Percentiles rank a stretch among this genome's conserved stretches.
Evolutionary conservation across 495 filamentous ascomycete species (phyloP).

Genomic region (Daldinia grandis): DNA sequence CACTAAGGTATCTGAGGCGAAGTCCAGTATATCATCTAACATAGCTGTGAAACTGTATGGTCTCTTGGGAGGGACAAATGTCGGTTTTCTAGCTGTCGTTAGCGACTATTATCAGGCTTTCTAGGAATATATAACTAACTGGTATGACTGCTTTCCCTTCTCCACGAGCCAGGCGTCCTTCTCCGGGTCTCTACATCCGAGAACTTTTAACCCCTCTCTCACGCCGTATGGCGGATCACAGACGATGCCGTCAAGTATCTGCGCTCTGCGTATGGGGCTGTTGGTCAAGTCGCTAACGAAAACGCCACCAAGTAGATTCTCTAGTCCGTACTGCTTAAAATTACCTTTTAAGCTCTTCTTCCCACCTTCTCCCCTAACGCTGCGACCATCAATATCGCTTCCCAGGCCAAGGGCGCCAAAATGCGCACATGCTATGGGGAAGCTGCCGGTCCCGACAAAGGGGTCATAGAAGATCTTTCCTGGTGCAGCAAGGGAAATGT

Average conservation of each 20-base stretch:
- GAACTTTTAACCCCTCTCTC: constrained; percentile 85
- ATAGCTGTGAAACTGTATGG: constrained; percentile 92
- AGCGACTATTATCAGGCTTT: neutral
- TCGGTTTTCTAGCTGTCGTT: constrained; percentile 61
- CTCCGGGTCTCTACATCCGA: constrained; percentile 75
- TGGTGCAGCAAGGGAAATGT: constrained; percentile 81
- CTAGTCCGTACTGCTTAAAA: constrained; percentile 83
- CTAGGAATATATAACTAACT: constrained; percentile 55
- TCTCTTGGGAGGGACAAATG: constrained; percentile 88
- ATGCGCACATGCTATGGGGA: constrained; percentile 84
- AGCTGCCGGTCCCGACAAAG: constrained; percentile 93
- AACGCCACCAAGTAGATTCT: constrained; percentile 69
- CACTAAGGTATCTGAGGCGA: constrained; percentile 81
- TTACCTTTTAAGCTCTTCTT: constrained; percentile 71
- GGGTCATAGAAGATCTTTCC: constrained; percentile 91
- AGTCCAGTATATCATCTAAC: constrained; percentile 87
- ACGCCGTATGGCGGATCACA: constrained; percentile 99
- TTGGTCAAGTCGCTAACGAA: constrained; percentile 92
- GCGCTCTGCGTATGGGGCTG: constrained; percentile 70
- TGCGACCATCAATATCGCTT: constrained; percentile 91
- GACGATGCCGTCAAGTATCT: constrained; percentile 87
- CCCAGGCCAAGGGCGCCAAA: constrained; percentile 84
- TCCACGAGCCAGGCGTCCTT: constrained; percentile 69
- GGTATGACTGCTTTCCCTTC: constrained; percentile 74
- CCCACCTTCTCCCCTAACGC: constrained; percentile 71